A percentile compares a stretch with the other conserved stretches of the same genome.
phyloP scores from a whole-genome alignment of 1,139 yeast species.

The Geotrichum phurueaensis region DNA sequence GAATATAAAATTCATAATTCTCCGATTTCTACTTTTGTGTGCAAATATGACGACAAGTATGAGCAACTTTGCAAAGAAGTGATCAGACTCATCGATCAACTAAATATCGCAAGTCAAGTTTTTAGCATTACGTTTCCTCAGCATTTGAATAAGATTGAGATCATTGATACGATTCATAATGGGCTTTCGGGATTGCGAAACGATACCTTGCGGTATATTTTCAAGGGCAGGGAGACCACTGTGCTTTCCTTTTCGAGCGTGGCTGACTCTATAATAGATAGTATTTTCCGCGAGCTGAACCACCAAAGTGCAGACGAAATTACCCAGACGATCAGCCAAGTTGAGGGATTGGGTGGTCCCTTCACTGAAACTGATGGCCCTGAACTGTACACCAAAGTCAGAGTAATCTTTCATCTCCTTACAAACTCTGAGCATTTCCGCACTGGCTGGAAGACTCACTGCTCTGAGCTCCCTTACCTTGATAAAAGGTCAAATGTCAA shows the following conservation, averaged over 20 bases:
- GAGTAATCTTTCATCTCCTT: not conserved
- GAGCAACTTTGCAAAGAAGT: not conserved
- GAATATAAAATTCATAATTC: not conserved
- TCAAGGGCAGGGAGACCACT: not conserved
- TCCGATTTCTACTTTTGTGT: not conserved
- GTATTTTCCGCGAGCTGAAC: not conserved
- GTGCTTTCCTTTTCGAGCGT: not conserved
- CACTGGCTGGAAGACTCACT: not conserved
- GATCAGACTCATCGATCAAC: not conserved
- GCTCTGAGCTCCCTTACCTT: not conserved
- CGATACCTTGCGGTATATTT: not conserved
- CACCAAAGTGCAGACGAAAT: not conserved
- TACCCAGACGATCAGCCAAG: not conserved
- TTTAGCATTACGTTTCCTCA: not conserved
- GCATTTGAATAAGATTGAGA: not conserved
- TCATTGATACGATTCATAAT: not conserved
- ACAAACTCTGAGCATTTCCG: not conserved
- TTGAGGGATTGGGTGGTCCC: not conserved
- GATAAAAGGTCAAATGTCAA: not conserved
- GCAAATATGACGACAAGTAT: not conserved
- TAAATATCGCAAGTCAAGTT: not conserved
- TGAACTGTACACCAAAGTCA: not conserved
- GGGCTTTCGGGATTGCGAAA: not conserved
- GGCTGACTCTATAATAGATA: not conserved
- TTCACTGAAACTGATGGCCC: not conserved